Evolutionary conservation across 257 asterid species (phyloP), one percentile per base, ranked within the genome.

Genomic region (Avicennia marina): DNA sequence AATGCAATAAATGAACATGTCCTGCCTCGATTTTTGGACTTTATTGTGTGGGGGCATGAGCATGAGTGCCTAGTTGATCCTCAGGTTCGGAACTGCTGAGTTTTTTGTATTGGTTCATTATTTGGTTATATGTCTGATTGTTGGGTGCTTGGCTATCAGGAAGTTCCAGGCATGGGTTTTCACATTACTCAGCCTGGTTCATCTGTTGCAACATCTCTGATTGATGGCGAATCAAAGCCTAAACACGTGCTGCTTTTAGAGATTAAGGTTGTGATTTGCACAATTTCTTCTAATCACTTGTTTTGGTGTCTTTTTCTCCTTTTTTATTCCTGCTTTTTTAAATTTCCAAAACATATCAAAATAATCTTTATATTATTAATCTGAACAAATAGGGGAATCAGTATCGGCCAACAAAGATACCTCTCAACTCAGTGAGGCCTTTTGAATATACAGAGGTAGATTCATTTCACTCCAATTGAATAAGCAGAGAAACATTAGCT

Each of bases 151-250:
- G 56, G 45, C 25, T 46, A 63, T 64, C 81, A 91, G 98, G 98
- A 88, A 86, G 95, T 88, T 67, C 79, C 98, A 20, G 98, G 98
- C 49, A 91, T 88, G 98, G 98, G 98, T 65, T 91, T 91, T 74
- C 98, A 88, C 81, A 83, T 91, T 69, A 88, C 95, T 63, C 98
- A 91, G 66, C 98, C 98, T 33, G 98, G 98, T 71, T 91, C 98
- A 51, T 91, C 98, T 29, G 95, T 91, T 48, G 98, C 96, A 44
- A 93, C 97, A 43, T 93, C 98, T 36, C 79, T 93, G 67, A 88
- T 89, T 65, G 98, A 93, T 58, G 98, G 98, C 67, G 98, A 93
- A 86, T 89, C 98, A 56, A 93, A 82, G 72, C 88, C 91, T 60
- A 93, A 93, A 64, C 98, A 89, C 60, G 97, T 86, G 66, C 87